Conservation (phyloP, 1,284 basidiomycete genomes). For the Singerocomus rubriflavus region DNA sequence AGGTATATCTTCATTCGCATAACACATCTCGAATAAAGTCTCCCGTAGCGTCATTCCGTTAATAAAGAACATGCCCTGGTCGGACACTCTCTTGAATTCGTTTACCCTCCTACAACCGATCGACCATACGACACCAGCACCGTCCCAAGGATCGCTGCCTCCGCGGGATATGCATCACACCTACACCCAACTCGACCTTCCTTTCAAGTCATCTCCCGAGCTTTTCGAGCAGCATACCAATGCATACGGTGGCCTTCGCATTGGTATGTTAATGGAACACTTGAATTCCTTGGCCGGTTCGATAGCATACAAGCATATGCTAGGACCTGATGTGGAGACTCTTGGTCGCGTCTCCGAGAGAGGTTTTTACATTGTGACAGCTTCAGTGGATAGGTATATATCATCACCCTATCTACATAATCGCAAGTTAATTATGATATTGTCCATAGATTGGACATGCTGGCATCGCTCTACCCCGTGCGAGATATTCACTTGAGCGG, state of each 20-base stretch:
- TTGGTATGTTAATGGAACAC: slow-evolving; percentile 72
- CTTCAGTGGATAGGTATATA: slow-evolving; percentile 68
- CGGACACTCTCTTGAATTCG: slow-evolving; percentile 49
- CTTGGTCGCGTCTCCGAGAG: slow-evolving; percentile 53
- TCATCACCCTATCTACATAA: background rate
- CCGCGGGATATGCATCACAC: slow-evolving; percentile 66
- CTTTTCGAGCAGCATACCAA: slow-evolving; percentile 68
- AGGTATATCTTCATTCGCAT: slow-evolving; percentile 5
- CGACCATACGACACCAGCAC: slow-evolving; percentile 14
- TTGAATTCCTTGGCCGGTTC: slow-evolving; percentile 81
- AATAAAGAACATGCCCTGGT: slow-evolving; percentile 52
- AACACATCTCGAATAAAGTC: slow-evolving; percentile 5
- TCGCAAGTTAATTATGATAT: background rate
- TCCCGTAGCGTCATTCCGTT: slow-evolving; percentile 49
- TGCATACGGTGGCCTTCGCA: slow-evolving; percentile 62
- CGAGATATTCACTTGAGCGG: slow-evolving; percentile 73
- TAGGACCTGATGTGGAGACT: slow-evolving; percentile 56
- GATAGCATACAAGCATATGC: slow-evolving; percentile 79
- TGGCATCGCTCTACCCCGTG: slow-evolving; percentile 52
- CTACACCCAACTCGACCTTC: slow-evolving; percentile 61
- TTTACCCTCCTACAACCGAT: slow-evolving; percentile 18
- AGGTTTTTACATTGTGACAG: slow-evolving; percentile 81
- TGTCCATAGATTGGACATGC: slow-evolving; percentile 59
- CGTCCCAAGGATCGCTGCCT: slow-evolving; percentile 29
- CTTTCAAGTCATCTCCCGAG: slow-evolving; percentile 55